A percentile compares a stretch with the other conserved stretches of the same genome.
Conservation (phyloP, 305 asterid species). For the Andrographis paniculata region DNA sequence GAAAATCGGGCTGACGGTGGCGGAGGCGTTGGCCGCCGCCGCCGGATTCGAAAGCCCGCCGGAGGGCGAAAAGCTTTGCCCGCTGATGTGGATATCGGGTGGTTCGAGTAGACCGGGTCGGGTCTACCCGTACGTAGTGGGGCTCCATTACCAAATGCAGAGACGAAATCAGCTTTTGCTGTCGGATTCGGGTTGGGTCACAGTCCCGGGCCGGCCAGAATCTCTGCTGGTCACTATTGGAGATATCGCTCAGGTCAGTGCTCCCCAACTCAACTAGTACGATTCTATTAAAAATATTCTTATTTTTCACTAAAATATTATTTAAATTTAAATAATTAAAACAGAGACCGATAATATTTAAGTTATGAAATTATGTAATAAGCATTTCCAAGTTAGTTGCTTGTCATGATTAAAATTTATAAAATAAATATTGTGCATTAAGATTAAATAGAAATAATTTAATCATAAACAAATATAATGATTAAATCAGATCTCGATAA, state of each 20-base stretch:
- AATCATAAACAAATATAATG: no score
- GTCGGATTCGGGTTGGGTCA: slow-evolving; percentile 70
- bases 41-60: slow-evolving; percentile 58
- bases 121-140: slow-evolving; percentile 54
- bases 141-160: slow-evolving; percentile 45
- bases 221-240: slow-evolving; percentile 62
- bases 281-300: not conserved
- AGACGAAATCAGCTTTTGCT: slow-evolving; percentile 30
- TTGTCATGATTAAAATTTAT: no score
- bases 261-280: not conserved
- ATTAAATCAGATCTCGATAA: no score
- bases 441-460: no score
- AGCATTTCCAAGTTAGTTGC: no score
- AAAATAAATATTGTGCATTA: no score
- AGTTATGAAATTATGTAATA: no score
- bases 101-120: slow-evolving; percentile 41
- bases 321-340: no score
- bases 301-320: not conserved
- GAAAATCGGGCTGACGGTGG: slow-evolving; percentile 41
- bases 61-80: slow-evolving; percentile 27
- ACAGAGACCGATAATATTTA: no score
- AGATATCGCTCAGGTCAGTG: slow-evolving; percentile 67
- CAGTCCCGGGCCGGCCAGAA: slow-evolving; percentile 34
- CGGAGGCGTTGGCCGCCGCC: slow-evolving; percentile 37
- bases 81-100: slow-evolving; percentile 53